Evolutionary conservation across 306 rosid species (phyloP), one percentile per base, ranked within the genome.

Genomic region (Malus asiatica): DNA sequence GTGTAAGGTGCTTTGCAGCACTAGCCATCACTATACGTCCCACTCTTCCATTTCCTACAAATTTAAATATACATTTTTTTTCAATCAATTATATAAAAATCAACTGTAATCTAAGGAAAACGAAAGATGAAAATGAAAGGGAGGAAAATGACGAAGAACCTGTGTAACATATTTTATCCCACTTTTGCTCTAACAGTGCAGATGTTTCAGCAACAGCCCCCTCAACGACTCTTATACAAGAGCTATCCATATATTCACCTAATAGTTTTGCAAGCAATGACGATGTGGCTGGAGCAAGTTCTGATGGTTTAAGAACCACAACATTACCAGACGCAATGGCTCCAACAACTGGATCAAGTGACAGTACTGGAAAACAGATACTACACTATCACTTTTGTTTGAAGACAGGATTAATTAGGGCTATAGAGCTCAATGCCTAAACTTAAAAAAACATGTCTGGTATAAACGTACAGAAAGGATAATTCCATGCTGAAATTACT

Each of bases 141-240:
- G 38, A 73, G 71, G 73, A 66, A 77, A 33, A 73, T 69, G 48
- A 25, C 75, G 40, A 60, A 44, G 73, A 76, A 95, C 99, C 99
- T 88, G 99, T 96, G 80, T 96, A 96, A 80, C 87, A 96, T 83
- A 96, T 92, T 78, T 96, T 96, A 88, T 96, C 99, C 99, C 99
- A 96, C 86, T 90, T 96, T 66, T 96, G 99, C 88, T 96, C 93
- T 78, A 96, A 79, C 71, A 96, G 78, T 25, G 93, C 94, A 72
- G 93, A 44, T 72, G 99, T 89, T 88, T 88, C 99, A n/a, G 88
- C 78, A 72, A 86, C 93, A 44, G 87, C 92, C 30, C 99, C 99
- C 85, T 96, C 96, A 76, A 96, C 90, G 76, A 96, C 98, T 80
- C 85, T 89, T 76, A 92, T 61, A 81, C 81, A 70, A 70, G 98